Base-by-base conservation (phyloP, 768 basidiomycete genomes). In the Boletus rubroflammeus region DNA sequence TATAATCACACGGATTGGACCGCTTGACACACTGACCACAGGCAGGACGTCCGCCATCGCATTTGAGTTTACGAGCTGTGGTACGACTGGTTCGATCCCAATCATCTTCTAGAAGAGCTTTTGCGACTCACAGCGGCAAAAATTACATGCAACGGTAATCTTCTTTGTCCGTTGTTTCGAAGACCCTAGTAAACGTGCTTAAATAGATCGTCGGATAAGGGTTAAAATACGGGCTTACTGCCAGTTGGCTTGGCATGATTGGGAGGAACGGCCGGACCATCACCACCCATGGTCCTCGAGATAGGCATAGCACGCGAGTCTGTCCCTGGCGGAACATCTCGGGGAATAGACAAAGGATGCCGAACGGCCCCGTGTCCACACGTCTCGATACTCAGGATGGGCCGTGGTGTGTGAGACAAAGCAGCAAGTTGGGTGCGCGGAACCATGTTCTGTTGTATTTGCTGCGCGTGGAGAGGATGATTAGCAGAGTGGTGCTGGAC, bases 81-180 rank as follows among this genome's bases (percentile, higher is more conserved):
- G 50, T 59, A 55, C 43, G 47, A 60, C 58, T 56, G 50, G 36
- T 64, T 64, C 50, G 63, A 60, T 62, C 47, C 52, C 50, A 45
- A 38, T 50, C 43, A 51, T 25, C 53, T 56, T 49, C 26, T 39
- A 36, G 21, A 63, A 57, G 57, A 52, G 31, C 35, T 44, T 50
- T 53, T 50, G 51, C 39, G 42, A 79, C 88, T 73, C 70, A 91
- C 90, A 91, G 57, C 90, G 86, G 75, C 90, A 93, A 70, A 93
- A 93, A 70, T 93, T 91, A 75, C 90, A 93, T 36, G 90, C 90
- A 42, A 92, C 89, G 21, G 86, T 90, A 50, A 92, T 92, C 72
- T 93, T 91, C 77, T 90, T 91, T 50, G 85, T 81, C 53, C 88
- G 80, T 60, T 81, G 81, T 60, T 86, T 85, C 57, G 77, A 77